Base-by-base conservation (phyloP, 768 basidiomycete species). In the Coprinopsis sp. region DNA sequence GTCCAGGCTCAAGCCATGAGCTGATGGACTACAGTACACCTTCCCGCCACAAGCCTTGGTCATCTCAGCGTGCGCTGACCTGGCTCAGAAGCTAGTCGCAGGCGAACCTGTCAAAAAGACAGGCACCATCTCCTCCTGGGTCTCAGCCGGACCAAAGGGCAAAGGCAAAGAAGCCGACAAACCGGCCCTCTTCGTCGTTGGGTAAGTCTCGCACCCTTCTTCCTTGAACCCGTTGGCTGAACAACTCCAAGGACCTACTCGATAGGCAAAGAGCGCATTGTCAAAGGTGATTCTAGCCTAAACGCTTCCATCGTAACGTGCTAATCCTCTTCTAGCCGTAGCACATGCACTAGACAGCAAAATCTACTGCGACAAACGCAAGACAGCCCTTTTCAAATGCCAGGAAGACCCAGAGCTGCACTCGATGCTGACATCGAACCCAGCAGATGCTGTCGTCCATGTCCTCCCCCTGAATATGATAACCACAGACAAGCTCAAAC, bases 21-120 rank as follows among this genome's bases (percentile, higher is more conserved):
- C 54, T 28, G 29, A 34, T 37, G 30, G 31, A 14, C 31, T 43
- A 25, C 52, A 90, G 84, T 97, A 97, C 61, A 87, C 84, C 39
- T 98, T 99, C 58, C 91, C 96, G 0, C 89, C 96, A 3, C 96
- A 98, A 57, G 84, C 90, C n/a, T 78, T 87, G 34, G 95, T 98
- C 22, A 86, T 98, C 43, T 78, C 84, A 16, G 95, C 96, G 1
- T 98, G 95, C 60, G 91, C 91, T 1, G 84, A 88, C 33, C 70
- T 98, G 5, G 84, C 88, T 1, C 74, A 69, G 49, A 71, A 77
- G 36, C 64, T 89, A 0, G 74, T 78, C 4, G 49, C 59, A 0
- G 78, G 78, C 3, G 65, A 69, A 38, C 64, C 52, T 38, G 57
- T 64, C 13, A 50, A 60, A 12, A 56, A 59, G 19, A 58, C 60